These are phyloP conservation scores for Stagonosporopsis rhizophila DNA, from an alignment of 2,329 filamentous ascomycete species.

Conservation along the genomic window DNA sequence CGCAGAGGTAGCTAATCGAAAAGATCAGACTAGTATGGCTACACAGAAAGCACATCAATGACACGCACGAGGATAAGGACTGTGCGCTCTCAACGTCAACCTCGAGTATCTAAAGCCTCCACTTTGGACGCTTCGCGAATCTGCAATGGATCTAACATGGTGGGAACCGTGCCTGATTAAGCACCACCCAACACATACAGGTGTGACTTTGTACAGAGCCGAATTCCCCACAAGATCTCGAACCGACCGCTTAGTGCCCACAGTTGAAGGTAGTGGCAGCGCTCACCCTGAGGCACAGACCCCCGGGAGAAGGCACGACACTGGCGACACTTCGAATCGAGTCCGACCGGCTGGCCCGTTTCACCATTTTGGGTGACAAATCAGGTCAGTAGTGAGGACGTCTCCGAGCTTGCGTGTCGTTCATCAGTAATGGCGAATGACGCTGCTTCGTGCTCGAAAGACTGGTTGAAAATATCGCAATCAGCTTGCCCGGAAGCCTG, in stretches of 20 bases:
- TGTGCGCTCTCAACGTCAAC: neutral
- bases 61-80: neutral
- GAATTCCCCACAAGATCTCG: neutral
- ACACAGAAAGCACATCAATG: neutral
- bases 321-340: neutral
- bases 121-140: neutral
- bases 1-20: neutral
- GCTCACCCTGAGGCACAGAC: conserved; percentile 6
- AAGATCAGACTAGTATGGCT: neutral
- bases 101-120: neutral
- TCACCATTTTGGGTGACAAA: neutral
- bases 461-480: too few species aligned
- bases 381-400: too few species aligned
- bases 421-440: too few species aligned
- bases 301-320: neutral
- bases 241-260: neutral
- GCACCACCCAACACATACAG: neutral
- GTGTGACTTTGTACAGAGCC: neutral
- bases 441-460: too few species aligned
- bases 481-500: too few species aligned
- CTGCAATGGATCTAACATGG: neutral
- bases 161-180: neutral
- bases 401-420: too few species aligned
- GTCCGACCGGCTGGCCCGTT: neutral
- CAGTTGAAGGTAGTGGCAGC: neutral